A percentile compares a stretch with the other conserved stretches of the same genome.
Evolutionary conservation across 2,329 filamentous ascomycete species (phyloP).

Genomic region (Trichophyton benhamiae): DNA sequence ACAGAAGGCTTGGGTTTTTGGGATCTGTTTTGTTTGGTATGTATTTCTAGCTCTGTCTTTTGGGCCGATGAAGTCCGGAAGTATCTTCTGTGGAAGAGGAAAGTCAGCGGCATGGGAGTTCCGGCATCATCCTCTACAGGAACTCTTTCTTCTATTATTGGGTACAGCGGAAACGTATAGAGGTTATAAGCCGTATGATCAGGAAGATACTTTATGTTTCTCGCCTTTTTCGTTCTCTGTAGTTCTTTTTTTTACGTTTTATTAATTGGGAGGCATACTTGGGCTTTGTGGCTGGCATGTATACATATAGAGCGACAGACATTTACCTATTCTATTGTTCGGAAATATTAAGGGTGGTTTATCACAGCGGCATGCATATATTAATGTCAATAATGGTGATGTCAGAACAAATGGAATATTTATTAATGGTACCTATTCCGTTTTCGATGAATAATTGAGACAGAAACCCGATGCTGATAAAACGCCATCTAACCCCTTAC

Average conservation of each 20-base stretch:
- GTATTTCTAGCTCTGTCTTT: conserved; percentile 79
- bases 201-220: not conserved
- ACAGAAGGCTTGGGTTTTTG: conserved; percentile 68
- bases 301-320: not conserved
- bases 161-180: conserved; percentile 33
- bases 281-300: not conserved
- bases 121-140: conserved; percentile 16
- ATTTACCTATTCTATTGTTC: not conserved
- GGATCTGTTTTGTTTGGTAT: conserved; percentile 61
- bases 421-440: not conserved
- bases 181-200: not conserved
- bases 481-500: not conserved
- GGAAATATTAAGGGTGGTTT: not conserved
- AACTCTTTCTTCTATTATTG: conserved; percentile 14
- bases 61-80: conserved; percentile 91
- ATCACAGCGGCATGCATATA: not conserved
- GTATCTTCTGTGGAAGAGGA: conserved; percentile 35
- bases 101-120: conserved; percentile 17
- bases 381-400: not conserved
- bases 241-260: not conserved
- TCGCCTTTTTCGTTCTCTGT: not conserved
- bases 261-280: not conserved
- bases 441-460: not conserved
- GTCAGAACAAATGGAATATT: not conserved
- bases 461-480: not conserved